These are phyloP conservation scores for Ophiostoma piceae DNA, from an alignment of 2,329 filamentous ascomycete genomes.

Conservation along the genomic window DNA sequence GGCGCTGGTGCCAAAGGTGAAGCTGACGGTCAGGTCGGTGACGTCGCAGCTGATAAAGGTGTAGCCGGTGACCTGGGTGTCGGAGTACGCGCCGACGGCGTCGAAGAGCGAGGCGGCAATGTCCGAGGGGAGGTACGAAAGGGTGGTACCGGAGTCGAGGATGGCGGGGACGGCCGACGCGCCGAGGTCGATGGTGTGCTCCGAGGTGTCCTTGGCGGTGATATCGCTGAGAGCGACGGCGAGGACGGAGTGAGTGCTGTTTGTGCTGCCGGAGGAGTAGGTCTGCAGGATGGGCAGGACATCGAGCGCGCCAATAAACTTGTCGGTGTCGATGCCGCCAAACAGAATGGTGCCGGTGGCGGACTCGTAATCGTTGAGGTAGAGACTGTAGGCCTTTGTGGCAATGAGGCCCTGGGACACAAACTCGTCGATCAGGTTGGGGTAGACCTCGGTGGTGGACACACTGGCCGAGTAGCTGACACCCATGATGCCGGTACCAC, in stretches of 20 bases:
- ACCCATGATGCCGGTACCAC: slow-evolving; percentile 54
- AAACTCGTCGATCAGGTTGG: slow-evolving; percentile 61
- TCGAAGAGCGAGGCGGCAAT: slow-evolving; percentile 40
- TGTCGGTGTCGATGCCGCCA: slow-evolving; percentile 62
- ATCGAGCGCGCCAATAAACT: slow-evolving; percentile 55
- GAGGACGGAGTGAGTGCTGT: slow-evolving; percentile 38
- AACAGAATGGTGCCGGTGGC: slow-evolving; percentile 61
- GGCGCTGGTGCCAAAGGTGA: slow-evolving; percentile 31
- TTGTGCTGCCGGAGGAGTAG: slow-evolving; percentile 37
- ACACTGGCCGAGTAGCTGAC: slow-evolving; percentile 52
- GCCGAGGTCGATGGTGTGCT: slow-evolving; percentile 20
- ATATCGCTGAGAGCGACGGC: slow-evolving; percentile 39
- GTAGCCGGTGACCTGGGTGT: slow-evolving; percentile 35
- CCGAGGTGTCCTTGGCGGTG: slow-evolving; percentile 27
- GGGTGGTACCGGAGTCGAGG: slow-evolving; percentile 64
- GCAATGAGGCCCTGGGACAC: slow-evolving; percentile 57
- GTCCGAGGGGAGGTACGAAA: slow-evolving; percentile 55
- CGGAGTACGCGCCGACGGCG: slow-evolving; percentile 38
- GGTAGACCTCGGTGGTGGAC: slow-evolving; percentile 41
- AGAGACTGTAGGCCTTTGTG: slow-evolving; percentile 63
- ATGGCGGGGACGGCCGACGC: slow-evolving; percentile 41
- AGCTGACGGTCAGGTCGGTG: slow-evolving; percentile 34
- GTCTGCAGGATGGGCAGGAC: slow-evolving; percentile 50
- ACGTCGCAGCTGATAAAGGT: slow-evolving; percentile 39
- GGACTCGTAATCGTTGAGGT: slow-evolving; percentile 51